These are phyloP conservation scores for Quercus cerris DNA, from an alignment of 306 rosid species.

Conservation along the genomic window DNA sequence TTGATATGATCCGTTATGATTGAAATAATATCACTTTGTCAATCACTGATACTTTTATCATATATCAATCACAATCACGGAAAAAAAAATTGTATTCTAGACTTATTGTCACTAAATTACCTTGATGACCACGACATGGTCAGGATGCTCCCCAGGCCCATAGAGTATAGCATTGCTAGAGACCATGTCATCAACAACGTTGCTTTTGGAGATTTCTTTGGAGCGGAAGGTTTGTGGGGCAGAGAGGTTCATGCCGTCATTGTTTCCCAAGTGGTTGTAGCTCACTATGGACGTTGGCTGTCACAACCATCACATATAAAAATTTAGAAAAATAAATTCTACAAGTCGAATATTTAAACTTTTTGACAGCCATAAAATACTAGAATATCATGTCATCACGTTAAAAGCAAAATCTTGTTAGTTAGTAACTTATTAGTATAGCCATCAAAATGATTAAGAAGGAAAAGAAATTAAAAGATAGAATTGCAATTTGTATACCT, in stretches of 20 bases:
- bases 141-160: slow-evolving; percentile 97
- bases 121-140: slow-evolving; percentile 97
- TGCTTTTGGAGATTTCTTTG: slow-evolving; percentile 96
- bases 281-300: slow-evolving; percentile 99
- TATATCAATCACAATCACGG: no score
- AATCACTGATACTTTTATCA: no score
- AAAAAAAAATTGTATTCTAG: no score
- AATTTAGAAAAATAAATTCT: no score
- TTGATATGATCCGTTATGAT: no score
- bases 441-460: not conserved
- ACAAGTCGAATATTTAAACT: no score
- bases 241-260: slow-evolving; percentile 97
- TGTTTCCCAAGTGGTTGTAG: slow-evolving; percentile 97
- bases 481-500: slow-evolving; percentile 38
- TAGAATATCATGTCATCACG: not conserved
- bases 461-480: not conserved
- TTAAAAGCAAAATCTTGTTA: not conserved
- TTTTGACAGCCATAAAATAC: not conserved
- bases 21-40: no score
- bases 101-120: slow-evolving; percentile 24
- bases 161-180: slow-evolving; percentile 90
- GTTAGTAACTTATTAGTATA: not conserved
- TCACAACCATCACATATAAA: slow-evolving; percentile 13
- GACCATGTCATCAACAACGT: slow-evolving; percentile 98
- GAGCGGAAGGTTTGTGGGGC: slow-evolving; percentile 98